Evolutionary conservation across 257 asterid genomes (phyloP).

Genomic region (Petunia secreta): DNA sequence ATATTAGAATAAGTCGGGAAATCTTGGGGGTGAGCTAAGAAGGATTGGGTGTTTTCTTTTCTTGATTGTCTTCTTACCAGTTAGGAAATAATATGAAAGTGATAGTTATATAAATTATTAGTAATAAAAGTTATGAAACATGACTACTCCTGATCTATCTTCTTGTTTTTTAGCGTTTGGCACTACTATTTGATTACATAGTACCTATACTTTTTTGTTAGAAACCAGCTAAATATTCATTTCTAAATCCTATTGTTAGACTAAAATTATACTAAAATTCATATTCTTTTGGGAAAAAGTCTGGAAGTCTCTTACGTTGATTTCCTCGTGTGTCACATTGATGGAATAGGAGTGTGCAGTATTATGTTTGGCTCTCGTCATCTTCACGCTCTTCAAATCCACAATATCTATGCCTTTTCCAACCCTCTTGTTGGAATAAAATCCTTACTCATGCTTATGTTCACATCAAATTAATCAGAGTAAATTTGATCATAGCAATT

Average conservation of each 20-base stretch:
- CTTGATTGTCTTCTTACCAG: slow-evolving; percentile 32
- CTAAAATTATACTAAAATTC: neutral
- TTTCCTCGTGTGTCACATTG: slow-evolving; percentile 3
- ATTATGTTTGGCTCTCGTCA: slow-evolving; percentile 9
- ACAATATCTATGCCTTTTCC: no score
- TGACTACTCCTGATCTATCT: slow-evolving; percentile 17
- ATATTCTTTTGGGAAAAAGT: neutral
- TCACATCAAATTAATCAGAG: no score
- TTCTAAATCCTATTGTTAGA: neutral
- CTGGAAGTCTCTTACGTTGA: neutral
- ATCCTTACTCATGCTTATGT: no score
- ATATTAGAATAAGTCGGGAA: slow-evolving; percentile 21
- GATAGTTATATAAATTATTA: slow-evolving; percentile 49
- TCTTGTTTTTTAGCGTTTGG: slow-evolving; percentile 39
- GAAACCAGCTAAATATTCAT: neutral
- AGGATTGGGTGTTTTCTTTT: slow-evolving; percentile 36
- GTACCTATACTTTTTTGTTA: neutral
- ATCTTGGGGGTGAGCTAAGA: slow-evolving; percentile 42
- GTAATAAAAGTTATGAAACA: slow-evolving; percentile 18
- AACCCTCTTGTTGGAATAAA: no score
- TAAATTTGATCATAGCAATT: no score
- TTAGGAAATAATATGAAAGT: slow-evolving; percentile 47
- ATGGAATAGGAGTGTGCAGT: neutral
- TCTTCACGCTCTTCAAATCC: neutral
- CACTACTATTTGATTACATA: neutral